Evolutionary conservation across 2,329 filamentous ascomycete species (phyloP).

Genomic region (Penicillium freii): DNA sequence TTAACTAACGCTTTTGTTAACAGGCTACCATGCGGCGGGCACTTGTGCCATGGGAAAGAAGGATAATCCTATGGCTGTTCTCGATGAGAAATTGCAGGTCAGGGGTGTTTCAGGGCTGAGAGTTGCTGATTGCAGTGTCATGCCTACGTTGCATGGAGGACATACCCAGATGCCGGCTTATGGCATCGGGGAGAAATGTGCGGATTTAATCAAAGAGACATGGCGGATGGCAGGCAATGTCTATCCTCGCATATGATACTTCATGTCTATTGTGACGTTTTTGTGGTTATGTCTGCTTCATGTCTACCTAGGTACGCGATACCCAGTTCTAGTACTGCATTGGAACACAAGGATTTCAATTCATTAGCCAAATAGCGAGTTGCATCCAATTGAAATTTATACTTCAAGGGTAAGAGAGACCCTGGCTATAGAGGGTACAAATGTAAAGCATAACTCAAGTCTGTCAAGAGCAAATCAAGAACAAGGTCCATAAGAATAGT

Average conservation of each 20-base stretch:
- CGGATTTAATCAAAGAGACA: conserved; percentile 51
- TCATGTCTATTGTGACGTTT: not conserved
- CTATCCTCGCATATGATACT: conserved; percentile 16
- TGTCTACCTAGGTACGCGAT: not conserved
- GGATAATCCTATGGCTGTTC: conserved; percentile 50
- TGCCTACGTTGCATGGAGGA: conserved; percentile 52
- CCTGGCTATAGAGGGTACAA: not conserved
- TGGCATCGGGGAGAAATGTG: conserved; percentile 56
- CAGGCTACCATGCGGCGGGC: conserved; percentile 57
- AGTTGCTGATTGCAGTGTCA: conserved; percentile 55
- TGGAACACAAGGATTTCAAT: not conserved
- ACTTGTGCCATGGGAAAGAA: conserved; percentile 57
- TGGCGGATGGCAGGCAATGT: conserved; percentile 22
- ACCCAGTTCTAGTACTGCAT: not conserved
- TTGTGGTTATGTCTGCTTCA: too few species aligned
- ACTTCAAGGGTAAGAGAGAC: not conserved
- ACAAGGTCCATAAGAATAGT: not conserved
- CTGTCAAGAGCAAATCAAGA: not conserved
- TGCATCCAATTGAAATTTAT: not conserved
- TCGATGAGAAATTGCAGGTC: conserved; percentile 55
- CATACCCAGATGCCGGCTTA: conserved; percentile 60
- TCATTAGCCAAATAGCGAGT: not conserved
- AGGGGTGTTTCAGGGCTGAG: conserved; percentile 54
- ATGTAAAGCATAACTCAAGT: not conserved
- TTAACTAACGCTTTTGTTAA: not conserved